phyloP scores from a whole-genome alignment of 2,329 filamentous ascomycete genomes.

The Fusarium oligoseptatum region DNA sequence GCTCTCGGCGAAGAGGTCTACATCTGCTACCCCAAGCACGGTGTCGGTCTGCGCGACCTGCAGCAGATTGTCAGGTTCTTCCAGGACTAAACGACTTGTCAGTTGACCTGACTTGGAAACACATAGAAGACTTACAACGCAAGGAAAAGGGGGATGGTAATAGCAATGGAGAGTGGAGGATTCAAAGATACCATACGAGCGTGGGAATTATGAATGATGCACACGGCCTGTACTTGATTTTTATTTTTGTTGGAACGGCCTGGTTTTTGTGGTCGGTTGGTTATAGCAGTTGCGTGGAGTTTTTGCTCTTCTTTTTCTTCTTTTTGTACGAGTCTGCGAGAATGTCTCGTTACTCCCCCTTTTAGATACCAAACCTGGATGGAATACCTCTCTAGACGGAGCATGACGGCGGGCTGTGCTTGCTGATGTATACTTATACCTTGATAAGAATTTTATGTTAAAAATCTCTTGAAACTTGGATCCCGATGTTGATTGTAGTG shows the following conservation, averaged over 20 bases:
- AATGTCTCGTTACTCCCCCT: conserved; percentile 32
- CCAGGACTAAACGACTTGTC: conserved; percentile 69
- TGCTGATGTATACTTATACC: conserved; percentile 28
- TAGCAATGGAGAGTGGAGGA: conserved; percentile 6
- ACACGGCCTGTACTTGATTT: conserved; percentile 22
- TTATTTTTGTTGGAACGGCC: not conserved
- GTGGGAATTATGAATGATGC: conserved; percentile 13
- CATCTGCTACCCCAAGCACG: conserved; percentile 90
- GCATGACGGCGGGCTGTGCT: conserved; percentile 28
- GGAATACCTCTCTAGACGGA: conserved; percentile 37
- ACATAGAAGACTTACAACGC: not conserved
- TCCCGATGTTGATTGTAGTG: not conserved
- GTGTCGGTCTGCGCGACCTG: conserved; percentile 84
- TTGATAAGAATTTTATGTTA: conserved; percentile 25
- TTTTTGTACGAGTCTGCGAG: conserved; percentile 14
- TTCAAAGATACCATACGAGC: conserved; percentile 31
- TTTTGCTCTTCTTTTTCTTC: conserved; percentile 11
- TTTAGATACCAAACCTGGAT: conserved; percentile 42
- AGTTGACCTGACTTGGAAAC: not conserved
- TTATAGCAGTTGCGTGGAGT: conserved; percentile 13
- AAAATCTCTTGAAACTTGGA: not conserved
- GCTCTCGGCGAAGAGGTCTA: conserved; percentile 86
- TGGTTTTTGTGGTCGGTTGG: not conserved
- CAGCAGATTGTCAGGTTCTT: conserved; percentile 93
- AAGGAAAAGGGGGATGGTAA: not conserved